These are phyloP conservation scores for Sabuloglossum arenarium DNA, from an alignment of 495 filamentous ascomycete genomes.

Conservation along the genomic window DNA sequence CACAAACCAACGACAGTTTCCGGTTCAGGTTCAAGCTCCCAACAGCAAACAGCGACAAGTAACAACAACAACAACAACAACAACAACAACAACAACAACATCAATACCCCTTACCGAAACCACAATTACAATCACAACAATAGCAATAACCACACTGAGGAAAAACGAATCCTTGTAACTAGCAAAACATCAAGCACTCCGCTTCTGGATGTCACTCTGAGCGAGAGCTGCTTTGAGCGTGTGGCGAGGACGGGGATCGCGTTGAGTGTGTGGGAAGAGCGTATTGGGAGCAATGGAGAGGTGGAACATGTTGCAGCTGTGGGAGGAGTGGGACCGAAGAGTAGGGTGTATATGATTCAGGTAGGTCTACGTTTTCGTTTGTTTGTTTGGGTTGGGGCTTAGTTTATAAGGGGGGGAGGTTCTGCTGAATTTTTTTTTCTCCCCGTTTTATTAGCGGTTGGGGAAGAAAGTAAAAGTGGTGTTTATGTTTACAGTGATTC, in stretches of 20 bases:
- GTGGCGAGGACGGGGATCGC: constrained; percentile 70
- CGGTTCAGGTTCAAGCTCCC: no score
- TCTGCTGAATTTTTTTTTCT: not conserved
- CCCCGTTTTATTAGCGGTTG: no score
- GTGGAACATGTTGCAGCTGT: constrained; percentile 41
- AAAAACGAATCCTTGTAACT: constrained; percentile 66
- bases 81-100: no score
- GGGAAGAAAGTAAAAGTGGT: no score
- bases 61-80: no score
- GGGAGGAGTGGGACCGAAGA: constrained; percentile 53
- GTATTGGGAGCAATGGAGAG: constrained; percentile 43
- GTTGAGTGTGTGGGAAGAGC: constrained; percentile 68
- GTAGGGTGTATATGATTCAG: constrained; percentile 70
- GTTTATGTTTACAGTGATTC: no score
- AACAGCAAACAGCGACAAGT: no score
- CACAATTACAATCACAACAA: no score
- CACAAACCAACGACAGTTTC: no score
- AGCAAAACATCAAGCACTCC: constrained; percentile 44
- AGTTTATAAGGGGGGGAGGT: no score
- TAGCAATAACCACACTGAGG: constrained; percentile 18
- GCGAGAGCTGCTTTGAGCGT: constrained; percentile 64
- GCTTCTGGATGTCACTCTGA: constrained; percentile 65
- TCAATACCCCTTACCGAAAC: no score
- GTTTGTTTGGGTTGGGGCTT: no score
- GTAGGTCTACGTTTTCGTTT: constrained; percentile 14